These are phyloP conservation scores for Pleurotus eryngii DNA, from an alignment of 768 basidiomycete genomes.

Conservation along the genomic window DNA sequence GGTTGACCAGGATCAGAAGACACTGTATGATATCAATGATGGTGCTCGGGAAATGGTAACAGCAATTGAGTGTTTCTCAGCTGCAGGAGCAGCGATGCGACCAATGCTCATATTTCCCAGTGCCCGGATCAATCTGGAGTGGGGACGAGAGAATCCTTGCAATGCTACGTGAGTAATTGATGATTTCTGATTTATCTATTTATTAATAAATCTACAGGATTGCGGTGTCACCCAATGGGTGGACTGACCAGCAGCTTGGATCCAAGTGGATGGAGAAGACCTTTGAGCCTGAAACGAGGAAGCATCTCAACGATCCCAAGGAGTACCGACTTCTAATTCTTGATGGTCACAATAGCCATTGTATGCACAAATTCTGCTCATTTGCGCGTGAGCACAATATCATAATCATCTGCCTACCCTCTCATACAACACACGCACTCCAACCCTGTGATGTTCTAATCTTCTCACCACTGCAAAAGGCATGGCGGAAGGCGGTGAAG, in stretches of 20 bases:
- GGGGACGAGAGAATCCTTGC: constrained; percentile 14
- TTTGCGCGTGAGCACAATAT: constrained; percentile 14
- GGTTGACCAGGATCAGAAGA: constrained; percentile 14
- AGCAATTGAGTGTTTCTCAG: constrained; percentile 35
- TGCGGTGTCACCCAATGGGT: constrained; percentile 16
- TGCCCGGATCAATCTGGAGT: constrained; percentile 7
- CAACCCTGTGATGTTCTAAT: constrained; percentile 22
- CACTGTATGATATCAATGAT: constrained; percentile 19
- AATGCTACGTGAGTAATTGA: constrained; percentile 12
- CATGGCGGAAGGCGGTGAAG: constrained; percentile 14
- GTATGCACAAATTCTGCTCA: constrained; percentile 8
- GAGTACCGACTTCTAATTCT: constrained; percentile 14
- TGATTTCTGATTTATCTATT: not conserved
- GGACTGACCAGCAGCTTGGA: constrained; percentile 18
- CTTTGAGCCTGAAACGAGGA: constrained; percentile 13
- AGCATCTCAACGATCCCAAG: not conserved
- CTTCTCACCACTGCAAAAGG: constrained; percentile 27
- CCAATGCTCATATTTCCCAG: constrained; percentile 8
- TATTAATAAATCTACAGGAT: not conserved
- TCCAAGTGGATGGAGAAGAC: constrained; percentile 13
- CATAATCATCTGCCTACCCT: constrained; percentile 16
- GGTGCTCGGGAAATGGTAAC: constrained; percentile 38
- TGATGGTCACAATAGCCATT: constrained; percentile 19
- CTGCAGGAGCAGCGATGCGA: constrained; percentile 25
- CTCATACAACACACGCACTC: constrained; percentile 19